phyloP scores from a whole-genome alignment of 257 asterid genomes.

The Solanum clarkiae region DNA sequence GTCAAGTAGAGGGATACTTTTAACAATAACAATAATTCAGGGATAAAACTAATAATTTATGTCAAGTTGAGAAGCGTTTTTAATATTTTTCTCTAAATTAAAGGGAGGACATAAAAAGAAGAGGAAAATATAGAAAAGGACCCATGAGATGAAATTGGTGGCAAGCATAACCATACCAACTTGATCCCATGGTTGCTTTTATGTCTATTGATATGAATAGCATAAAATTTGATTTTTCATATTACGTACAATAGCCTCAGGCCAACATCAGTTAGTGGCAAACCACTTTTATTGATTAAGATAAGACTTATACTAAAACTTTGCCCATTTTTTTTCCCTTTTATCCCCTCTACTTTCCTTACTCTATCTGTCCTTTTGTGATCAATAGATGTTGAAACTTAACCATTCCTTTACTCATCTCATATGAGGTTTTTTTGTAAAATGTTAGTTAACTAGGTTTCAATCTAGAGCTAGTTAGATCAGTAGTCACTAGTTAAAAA shows the following conservation, averaged over 20 bases:
- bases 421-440: too few species aligned
- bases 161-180: conserved; percentile 49
- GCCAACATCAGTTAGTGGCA: conserved; percentile 46
- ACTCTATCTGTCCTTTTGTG: background rate
- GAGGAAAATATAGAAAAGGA: background rate
- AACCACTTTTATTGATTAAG: conserved; percentile 33
- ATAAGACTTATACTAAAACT: conserved; percentile 25
- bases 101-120: background rate
- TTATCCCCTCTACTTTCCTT: background rate
- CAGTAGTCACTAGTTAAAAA: too few species aligned
- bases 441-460: background rate
- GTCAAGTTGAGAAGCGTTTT: too few species aligned
- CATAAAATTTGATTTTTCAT: conserved; percentile 18
- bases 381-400: background rate
- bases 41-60: too few species aligned
- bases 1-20: too few species aligned
- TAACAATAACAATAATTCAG: too few species aligned
- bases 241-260: conserved; percentile 1
- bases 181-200: conserved; percentile 48
- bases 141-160: conserved; percentile 17
- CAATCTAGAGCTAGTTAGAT: background rate
- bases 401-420: background rate
- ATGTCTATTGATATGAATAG: conserved; percentile 53
- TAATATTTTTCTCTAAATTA: background rate
- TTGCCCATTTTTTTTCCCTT: background rate